phyloP scores from a whole-genome alignment of 1,139 yeast species.

The Candida frijolesensis region DNA sequence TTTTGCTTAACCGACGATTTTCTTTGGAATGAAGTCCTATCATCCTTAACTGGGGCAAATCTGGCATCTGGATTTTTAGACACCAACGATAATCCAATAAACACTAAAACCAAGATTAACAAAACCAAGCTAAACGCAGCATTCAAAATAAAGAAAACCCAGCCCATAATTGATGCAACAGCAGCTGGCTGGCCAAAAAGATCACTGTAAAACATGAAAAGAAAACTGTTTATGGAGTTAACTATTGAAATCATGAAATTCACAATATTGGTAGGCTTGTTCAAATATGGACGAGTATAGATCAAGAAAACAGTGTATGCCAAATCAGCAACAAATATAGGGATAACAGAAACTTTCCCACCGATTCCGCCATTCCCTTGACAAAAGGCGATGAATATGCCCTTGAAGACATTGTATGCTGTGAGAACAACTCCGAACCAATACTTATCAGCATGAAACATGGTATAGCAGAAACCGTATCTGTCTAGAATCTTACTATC shows the following conservation, averaged over 20 bases:
- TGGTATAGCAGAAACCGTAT: conserved; percentile 80
- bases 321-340: conserved; percentile 65
- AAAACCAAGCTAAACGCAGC: conserved; percentile 74
- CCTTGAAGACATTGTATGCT: conserved; percentile 56
- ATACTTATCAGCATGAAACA: conserved; percentile 72
- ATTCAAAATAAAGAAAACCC: conserved; percentile 75
- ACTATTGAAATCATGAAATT: conserved; percentile 67
- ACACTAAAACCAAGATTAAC: conserved; percentile 60
- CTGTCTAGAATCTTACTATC: conserved; percentile 63
- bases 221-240: conserved; percentile 66
- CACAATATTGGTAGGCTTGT: conserved; percentile 69
- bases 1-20: conserved; percentile 36
- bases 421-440: conserved; percentile 72
- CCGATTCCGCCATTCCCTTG: conserved; percentile 45
- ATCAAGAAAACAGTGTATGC: conserved; percentile 60
- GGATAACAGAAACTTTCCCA: conserved; percentile 70
- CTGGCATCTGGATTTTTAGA: conserved; percentile 83
- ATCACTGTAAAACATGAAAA: conserved; percentile 73
- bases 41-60: conserved; percentile 82
- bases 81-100: conserved; percentile 55
- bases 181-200: conserved; percentile 68
- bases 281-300: conserved; percentile 64
- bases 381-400: conserved; percentile 66
- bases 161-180: conserved; percentile 76
- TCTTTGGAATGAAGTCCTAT: conserved; percentile 79